Conservation (phyloP, 129 eudicot species). For the Flaveria brownii region DNA sequence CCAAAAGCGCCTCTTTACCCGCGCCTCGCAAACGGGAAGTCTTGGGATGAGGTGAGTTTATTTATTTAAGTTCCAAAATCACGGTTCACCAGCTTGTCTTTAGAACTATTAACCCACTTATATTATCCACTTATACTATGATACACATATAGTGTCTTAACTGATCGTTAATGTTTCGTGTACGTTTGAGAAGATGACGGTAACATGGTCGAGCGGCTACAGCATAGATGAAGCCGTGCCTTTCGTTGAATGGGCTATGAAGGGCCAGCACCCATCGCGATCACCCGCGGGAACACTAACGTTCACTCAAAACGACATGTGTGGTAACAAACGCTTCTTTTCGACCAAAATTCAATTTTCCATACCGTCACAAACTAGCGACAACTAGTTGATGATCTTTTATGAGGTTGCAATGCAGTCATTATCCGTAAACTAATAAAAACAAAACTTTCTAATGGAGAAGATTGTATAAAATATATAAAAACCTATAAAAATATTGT, state of each 20-base stretch:
- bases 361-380: not conserved
- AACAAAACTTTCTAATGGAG: too few species aligned
- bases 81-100: too few species aligned
- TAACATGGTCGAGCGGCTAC: slow-evolving; percentile 94
- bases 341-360: not conserved
- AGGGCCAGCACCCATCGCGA: slow-evolving; percentile 32
- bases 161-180: not conserved
- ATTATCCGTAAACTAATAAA: too few species aligned
- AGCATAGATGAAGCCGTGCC: slow-evolving; percentile 63
- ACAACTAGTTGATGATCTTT: not conserved
- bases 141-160: not conserved
- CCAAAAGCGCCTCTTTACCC: slow-evolving; percentile 84
- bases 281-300: slow-evolving; percentile 81
- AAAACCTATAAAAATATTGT: too few species aligned
- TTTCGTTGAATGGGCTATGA: slow-evolving; percentile 58
- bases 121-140: not conserved
- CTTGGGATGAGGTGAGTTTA: slow-evolving; percentile 71
- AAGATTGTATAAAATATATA: too few species aligned
- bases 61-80: too few species aligned
- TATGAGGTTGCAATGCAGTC: too few species aligned
- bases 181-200: slow-evolving; percentile 60
- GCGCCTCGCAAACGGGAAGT: slow-evolving; percentile 74
- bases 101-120: too few species aligned
- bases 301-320: slow-evolving; percentile 51
- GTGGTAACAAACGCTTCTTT: slow-evolving; percentile 46